Percentiles rank a stretch among this genome's conserved stretches.
Conservation (phyloP, 1,139 yeast species). For the Blastobotrys raffinosifermentans region DNA sequence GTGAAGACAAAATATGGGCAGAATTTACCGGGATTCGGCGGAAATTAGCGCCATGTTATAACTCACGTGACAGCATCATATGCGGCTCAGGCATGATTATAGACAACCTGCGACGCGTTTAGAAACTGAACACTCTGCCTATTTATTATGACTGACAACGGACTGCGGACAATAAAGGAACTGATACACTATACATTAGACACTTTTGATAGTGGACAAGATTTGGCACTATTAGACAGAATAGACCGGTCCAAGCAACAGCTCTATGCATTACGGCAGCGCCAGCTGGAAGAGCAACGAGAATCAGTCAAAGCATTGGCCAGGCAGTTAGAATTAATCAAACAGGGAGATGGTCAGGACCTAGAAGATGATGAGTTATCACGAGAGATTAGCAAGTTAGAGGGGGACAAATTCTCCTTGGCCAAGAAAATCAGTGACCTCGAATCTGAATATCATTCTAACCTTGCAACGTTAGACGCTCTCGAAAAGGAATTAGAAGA, state of each 20-base stretch:
- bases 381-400: constrained; percentile 34
- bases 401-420: constrained; percentile 45
- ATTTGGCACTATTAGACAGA: constrained; percentile 27
- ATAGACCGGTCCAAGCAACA: constrained; percentile 17
- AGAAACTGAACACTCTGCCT: too few relatives aligned
- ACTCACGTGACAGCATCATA: too few relatives aligned
- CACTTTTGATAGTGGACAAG: too few relatives aligned
- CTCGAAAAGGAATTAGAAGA: constrained; percentile 39
- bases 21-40: too few relatives aligned
- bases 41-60: too few relatives aligned
- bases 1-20: too few relatives aligned
- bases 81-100: too few relatives aligned
- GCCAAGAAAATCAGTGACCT: constrained; percentile 55
- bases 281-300: constrained; percentile 16
- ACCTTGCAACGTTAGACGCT: constrained; percentile 41
- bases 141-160: too few relatives aligned
- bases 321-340: constrained; percentile 28
- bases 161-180: too few relatives aligned
- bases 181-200: too few relatives aligned
- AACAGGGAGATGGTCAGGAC: constrained; percentile 21
- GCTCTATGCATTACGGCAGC: constrained; percentile 16
- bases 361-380: constrained; percentile 30
- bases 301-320: constrained; percentile 24
- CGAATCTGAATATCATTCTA: constrained; percentile 46
- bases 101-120: too few relatives aligned